Percentiles rank a stretch among this genome's conserved stretches.
Evolutionary conservation across 345 rosid genomes (phyloP).

Genomic region (Salix udensis): DNA sequence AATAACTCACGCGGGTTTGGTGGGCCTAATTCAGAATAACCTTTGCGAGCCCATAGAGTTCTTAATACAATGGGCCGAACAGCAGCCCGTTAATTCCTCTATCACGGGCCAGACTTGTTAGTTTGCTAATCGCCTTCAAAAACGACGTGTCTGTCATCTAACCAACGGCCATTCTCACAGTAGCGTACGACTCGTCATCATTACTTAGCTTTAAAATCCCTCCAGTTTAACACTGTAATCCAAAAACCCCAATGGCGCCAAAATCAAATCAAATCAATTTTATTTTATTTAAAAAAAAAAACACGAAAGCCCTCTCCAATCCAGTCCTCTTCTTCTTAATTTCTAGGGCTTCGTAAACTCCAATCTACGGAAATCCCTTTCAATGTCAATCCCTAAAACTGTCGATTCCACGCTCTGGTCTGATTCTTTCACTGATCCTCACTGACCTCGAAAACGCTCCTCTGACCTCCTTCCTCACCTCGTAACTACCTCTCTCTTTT

Average conservation of each 20-base stretch:
- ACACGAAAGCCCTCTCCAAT: not conserved
- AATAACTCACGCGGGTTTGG: no score
- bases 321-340: not conserved
- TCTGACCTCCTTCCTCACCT: slow-evolving; percentile 51
- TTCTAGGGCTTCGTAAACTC: not conserved
- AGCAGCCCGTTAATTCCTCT: not conserved
- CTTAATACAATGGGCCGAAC: not conserved
- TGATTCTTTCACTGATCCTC: slow-evolving; percentile 67
- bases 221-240: not conserved
- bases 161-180: not conserved
- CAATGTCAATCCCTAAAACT: slow-evolving; percentile 53
- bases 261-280: not conserved
- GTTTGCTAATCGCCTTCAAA: not conserved
- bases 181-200: not conserved
- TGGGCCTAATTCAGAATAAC: no score
- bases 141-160: not conserved
- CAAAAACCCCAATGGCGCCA: not conserved
- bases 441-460: slow-evolving; percentile 60
- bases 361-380: not conserved
- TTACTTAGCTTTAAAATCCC: not conserved
- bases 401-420: slow-evolving; percentile 78
- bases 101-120: no score
- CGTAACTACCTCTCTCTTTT: slow-evolving; percentile 26
- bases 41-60: not conserved
- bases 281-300: not conserved